Conservation (phyloP, 306 rosid species). For the Quercus wislizeni region DNA sequence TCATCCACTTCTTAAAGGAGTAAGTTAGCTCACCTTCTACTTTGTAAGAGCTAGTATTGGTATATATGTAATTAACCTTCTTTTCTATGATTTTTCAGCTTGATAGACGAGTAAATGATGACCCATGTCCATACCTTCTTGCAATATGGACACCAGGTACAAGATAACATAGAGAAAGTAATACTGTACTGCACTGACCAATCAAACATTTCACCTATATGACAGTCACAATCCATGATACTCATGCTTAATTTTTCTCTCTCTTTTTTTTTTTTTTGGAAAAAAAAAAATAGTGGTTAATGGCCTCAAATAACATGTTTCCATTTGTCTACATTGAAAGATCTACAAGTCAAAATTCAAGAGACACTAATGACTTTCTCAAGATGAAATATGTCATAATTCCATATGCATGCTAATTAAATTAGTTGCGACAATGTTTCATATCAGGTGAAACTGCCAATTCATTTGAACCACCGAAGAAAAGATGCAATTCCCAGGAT, state of each 20-base stretch:
- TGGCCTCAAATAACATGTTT: not conserved
- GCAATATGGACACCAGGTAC: constrained; percentile 51
- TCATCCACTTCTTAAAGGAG: constrained; percentile 40
- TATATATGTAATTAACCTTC: not conserved
- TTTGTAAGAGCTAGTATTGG: not conserved
- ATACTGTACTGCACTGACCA: not conserved
- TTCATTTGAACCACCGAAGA: constrained; percentile 15
- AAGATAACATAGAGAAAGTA: not conserved
- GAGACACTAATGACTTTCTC: not conserved
- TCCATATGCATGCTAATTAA: not conserved
- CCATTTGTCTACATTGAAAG: not conserved
- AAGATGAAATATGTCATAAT: not conserved
- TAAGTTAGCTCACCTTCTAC: constrained; percentile 13
- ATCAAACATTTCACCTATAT: not conserved
- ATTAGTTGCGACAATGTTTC: not conserved
- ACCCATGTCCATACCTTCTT: constrained; percentile 51
- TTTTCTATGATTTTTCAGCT: constrained; percentile 26
- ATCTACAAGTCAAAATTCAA: not conserved
- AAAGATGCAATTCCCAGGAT: not conserved
- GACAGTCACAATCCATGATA: not conserved
- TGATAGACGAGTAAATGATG: constrained; percentile 27
- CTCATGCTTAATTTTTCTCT: not conserved
- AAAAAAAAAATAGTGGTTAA: not conserved
- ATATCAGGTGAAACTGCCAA: constrained; percentile 23
- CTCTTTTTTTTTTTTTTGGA: too few species aligned